A percentile compares a stretch with the other conserved stretches of the same genome.
phyloP scores from a whole-genome alignment of 352 stramenopile species.

The Phytopythium chamaehyphon region DNA sequence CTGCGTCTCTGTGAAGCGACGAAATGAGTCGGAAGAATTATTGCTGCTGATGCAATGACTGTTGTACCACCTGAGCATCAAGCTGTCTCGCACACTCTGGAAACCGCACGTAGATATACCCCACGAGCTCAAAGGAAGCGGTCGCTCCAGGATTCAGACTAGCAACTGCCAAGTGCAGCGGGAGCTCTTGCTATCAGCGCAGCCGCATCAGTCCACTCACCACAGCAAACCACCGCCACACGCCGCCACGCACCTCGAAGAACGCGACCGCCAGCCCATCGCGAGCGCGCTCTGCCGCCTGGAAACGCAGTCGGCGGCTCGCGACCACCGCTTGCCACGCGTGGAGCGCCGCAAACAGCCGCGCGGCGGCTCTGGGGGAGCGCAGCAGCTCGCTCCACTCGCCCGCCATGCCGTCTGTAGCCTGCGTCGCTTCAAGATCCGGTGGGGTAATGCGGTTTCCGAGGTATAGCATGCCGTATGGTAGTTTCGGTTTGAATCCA shows the following conservation, averaged over 20 bases:
- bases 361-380: conserved; percentile 7
- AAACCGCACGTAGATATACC: conserved; percentile 18
- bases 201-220: not conserved
- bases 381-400: conserved; percentile 41
- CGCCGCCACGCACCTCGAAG: conserved; percentile 35
- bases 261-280: conserved; percentile 41
- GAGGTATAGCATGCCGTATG: not conserved
- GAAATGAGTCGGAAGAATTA: conserved; percentile 5
- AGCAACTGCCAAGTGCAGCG: conserved; percentile 34
- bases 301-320: conserved; percentile 36
- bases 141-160: conserved; percentile 13
- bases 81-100: conserved; percentile 15
- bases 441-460: not conserved
- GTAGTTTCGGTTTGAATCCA: too few species aligned
- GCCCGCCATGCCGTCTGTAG: conserved; percentile 1
- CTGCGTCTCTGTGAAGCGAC: conserved; percentile 17
- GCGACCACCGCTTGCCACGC: conserved; percentile 36
- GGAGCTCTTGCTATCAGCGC: conserved; percentile 26
- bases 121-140: conserved; percentile 29
- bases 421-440: not conserved
- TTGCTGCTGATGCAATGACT: not conserved
- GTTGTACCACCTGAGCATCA: conserved; percentile 19
- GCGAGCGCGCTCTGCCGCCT: conserved; percentile 7
- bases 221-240: not conserved
- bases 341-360: conserved; percentile 39